Base-by-base conservation (phyloP, 2,329 filamentous ascomycete genomes). In the Xylariaceae sp. region DNA sequence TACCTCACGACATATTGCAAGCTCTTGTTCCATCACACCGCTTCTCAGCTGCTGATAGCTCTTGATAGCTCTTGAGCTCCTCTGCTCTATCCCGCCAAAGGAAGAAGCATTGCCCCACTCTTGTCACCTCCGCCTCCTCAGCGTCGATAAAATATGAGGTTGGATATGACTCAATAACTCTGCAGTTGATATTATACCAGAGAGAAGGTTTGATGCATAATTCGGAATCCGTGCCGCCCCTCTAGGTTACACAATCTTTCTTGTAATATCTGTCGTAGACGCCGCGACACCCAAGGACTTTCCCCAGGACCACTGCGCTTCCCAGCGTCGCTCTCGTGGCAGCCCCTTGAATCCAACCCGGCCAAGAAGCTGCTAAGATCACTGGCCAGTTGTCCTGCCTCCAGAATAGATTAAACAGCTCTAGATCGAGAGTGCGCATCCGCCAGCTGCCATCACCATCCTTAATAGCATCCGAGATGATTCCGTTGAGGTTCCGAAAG, bases 401-500 rank as follows among this genome's bases (percentile, higher is more conserved):
- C 59, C 57, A 62, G 47, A 61, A 63, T 43, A 63, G 50, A 42
- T 54, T 58, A 53, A 51, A 54, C 42, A 63, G 48, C 38, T 63
- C 61, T 0, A 62, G 50, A 16, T 47, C 36, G 9, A 62, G 33
- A 40, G n/a, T 55, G n/a, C 50, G 49, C 43, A 16, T 45, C 33
- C 52, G 52, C 41, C 51, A 45, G 16, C 51, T 43, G 18, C 33
- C 45, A 9, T 36, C 18, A 17, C 38, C 38, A 13, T 28, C 46
- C 9, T 10, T 28, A 4, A 42, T 7, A 42, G 55, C 63, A 33
- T 61, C 58, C 6, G 76, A 58, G 13, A 74, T 64, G 3, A 74
- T 62, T 0, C 71, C 71, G 40, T 79, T 78, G 22, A 79, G 50
- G 46, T 78, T 78, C 66, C 75, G 73, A 56, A 79, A 80, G 61